Evolutionary conservation across 768 basidiomycete genomes (phyloP), one percentile per base, ranked within the genome.

Genomic region (Amanita subjunquillea): DNA sequence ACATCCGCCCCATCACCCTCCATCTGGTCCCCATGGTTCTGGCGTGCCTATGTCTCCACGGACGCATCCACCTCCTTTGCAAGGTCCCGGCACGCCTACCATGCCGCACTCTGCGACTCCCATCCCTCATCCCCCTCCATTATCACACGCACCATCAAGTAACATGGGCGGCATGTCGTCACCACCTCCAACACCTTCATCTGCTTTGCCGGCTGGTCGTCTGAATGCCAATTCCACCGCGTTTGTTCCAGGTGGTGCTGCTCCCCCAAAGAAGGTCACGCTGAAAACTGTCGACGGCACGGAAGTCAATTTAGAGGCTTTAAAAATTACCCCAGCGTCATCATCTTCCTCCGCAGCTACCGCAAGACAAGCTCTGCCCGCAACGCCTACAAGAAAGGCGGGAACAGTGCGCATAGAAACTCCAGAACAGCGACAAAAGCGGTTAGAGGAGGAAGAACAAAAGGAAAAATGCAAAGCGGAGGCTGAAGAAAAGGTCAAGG

Each of bases 11-110:
- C 81, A 77, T 17, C 78, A 74, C 58, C 71, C 72, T 30, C 75
- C 75, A 5, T 70, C 74, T 44, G 74, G 69, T 36, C 73, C 72
- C 34, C 74, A 79, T 55, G 71, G 68, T 29, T 56, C 69, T 30
- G 67, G 68, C 48, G 77, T 83, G 66, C 73, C 84, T 4, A 78
- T 88, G 72, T 87, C 87, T 13, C 85, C 87, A 36, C 79, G 84
- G 57, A 81, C 76, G 59, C 77, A 66, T 47, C 66, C 76, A 38
- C 62, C 73, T 32, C 72, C 76, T 46, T 71, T 85, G 15, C 82
- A 79, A 58, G 64, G 69, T 4, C 81, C 85, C 10, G 79, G 78
- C 29, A 88, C 87, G 1, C 85, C 87, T n/a, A 85, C 82, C 1
- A 69, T 78, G 51, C 51, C 78, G 2, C 85, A 83, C 53, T 76